Evolutionary conservation across 2,329 filamentous ascomycete species (phyloP), one percentile per base, ranked within the genome.

Genomic region (Cercospora sojina): DNA sequence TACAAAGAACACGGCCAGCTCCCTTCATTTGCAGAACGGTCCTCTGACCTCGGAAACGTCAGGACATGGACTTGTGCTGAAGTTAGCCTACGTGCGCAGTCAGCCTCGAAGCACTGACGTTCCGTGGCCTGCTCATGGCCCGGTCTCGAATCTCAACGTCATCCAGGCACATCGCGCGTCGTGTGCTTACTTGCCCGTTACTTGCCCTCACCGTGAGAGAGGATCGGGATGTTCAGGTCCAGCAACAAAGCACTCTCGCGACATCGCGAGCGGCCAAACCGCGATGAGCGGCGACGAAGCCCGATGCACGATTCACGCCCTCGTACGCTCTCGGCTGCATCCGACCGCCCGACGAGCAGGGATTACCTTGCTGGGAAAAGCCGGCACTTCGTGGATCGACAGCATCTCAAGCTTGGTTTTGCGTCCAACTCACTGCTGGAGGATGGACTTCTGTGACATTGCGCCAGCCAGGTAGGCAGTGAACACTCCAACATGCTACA

Each of bases 401-500:
- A 49, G 38, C 35, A 43, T 3, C 20, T 16, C 25, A 27, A 47
- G 58, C 58, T 43, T 47, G 53, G 8, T 35, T 23, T 20, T 31
- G 27, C 31, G 7, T 35, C 53, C 27, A 35, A 12, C 27, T 32
- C 29, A 31, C 53, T 20, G 13, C 58, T n/a, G 20, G n/a, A 43
- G n/a, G 20, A 9, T 47, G 8, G n/a, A 38, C 23, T 20, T 27
- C 23, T 53, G 47, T 16, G 35, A 49, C 58, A 32, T 27, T 10
- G 23, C 58, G 18, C 25, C 38, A 31, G n/a, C 2, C 32, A 29
- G 7, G 23, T 20, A 47, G 18, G 12, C n/a, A n/a, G 6, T 6
- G 20, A n/a, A 47, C 23, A 18, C 35, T 12, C 25, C 58, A 60
- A 60, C 23, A 60, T 49, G 53, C 53, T 18, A 57, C 53, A 57